Conservation (phyloP, 345 rosid genomes). For the Eucalyptus curtisii region DNA sequence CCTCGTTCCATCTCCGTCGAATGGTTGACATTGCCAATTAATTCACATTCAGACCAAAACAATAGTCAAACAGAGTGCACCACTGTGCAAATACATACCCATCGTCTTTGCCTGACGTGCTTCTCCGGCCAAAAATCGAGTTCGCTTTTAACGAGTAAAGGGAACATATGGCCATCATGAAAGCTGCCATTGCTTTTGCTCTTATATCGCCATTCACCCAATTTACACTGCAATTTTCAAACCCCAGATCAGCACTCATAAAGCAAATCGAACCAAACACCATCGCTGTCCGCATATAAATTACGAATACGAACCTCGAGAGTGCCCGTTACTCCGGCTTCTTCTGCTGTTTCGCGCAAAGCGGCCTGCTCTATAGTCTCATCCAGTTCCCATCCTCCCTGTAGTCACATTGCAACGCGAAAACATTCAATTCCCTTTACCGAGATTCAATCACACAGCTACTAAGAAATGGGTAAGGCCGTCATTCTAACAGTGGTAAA, state of each 20-base stretch:
- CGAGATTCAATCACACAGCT: not conserved
- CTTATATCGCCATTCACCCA: slow-evolving; percentile 50
- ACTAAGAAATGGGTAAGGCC: not conserved
- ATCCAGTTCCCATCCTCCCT: slow-evolving; percentile 69
- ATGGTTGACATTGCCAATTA: not conserved
- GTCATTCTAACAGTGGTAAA: not conserved
- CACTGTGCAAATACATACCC: not conserved
- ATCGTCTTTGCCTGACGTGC: slow-evolving; percentile 26
- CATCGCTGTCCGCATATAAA: not conserved
- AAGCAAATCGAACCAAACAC: not conserved
- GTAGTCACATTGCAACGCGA: not conserved
- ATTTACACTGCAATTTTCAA: slow-evolving; percentile 18
- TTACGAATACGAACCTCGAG: slow-evolving; percentile 20
- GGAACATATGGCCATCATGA: slow-evolving; percentile 56
- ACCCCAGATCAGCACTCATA: not conserved
- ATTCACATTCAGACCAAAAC: not conserved
- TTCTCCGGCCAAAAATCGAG: slow-evolving; percentile 54
- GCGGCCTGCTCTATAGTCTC: slow-evolving; percentile 45
- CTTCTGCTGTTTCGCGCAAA: slow-evolving; percentile 43
- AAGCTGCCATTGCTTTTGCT: slow-evolving; percentile 29
- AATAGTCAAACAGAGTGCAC: not conserved
- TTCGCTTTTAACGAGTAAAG: slow-evolving; percentile 30
- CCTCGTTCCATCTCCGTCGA: not conserved
- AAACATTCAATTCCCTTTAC: not conserved
- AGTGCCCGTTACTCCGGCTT: slow-evolving; percentile 46